phyloP scores from a whole-genome alignment of 257 asterid genomes.

The Buddleja alternifolia region DNA sequence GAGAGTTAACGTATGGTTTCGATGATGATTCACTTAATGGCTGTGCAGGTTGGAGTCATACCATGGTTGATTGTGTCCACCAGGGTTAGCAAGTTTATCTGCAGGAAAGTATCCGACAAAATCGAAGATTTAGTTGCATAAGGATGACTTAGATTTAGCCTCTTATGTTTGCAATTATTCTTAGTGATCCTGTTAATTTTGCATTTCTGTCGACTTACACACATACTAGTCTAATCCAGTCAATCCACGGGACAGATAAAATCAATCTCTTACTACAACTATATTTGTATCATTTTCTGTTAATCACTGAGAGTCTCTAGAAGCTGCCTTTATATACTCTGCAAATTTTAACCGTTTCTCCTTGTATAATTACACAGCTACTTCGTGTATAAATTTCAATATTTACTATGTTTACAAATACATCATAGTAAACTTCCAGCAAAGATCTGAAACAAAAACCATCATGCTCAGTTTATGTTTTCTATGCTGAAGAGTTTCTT shows the following conservation, averaged over 20 bases:
- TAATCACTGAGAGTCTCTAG: not conserved
- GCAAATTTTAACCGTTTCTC: not conserved
- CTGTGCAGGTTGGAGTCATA: conserved; percentile 85
- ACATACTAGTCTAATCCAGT: not conserved
- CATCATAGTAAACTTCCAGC: not conserved
- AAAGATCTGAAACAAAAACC: not conserved
- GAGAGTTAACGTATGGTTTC: not conserved
- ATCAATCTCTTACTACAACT: too few species aligned
- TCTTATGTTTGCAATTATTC: not conserved
- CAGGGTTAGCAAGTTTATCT: conserved; percentile 72
- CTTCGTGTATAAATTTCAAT: not conserved
- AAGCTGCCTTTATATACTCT: not conserved
- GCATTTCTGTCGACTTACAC: not conserved
- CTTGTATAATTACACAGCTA: not conserved
- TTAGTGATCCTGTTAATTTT: conserved; percentile 6
- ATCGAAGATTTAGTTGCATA: not conserved
- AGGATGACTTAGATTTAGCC: conserved; percentile 17
- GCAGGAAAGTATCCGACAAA: conserved; percentile 62
- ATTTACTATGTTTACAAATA: not conserved
- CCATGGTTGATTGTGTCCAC: conserved; percentile 85
- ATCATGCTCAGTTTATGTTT: too few species aligned
- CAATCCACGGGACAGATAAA: too few species aligned
- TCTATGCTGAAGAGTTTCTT: conserved; percentile 11
- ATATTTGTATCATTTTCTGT: not conserved
- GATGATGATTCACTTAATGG: conserved; percentile 21